Conservation (phyloP, 768 basidiomycete species). For the Hortiboletus flavorubellus region DNA sequence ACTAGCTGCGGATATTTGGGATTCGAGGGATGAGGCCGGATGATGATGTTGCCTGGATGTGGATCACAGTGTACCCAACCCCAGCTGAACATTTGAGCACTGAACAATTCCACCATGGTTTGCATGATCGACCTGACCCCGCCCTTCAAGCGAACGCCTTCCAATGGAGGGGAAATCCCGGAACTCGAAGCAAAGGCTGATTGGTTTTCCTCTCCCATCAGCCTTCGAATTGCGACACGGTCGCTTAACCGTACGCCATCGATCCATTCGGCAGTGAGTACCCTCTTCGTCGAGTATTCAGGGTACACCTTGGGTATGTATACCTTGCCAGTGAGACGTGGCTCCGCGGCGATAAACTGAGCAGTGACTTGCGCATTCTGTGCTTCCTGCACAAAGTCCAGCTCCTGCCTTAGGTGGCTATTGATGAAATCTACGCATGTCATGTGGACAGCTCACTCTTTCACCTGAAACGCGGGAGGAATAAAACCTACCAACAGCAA, state of each 20-base stretch:
- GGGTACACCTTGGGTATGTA: slow-evolving; percentile 76
- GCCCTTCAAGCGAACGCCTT: slow-evolving; percentile 45
- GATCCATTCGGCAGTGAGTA: slow-evolving; percentile 87
- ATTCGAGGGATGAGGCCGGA: slow-evolving; percentile 43
- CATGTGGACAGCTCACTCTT: not conserved
- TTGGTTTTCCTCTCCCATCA: slow-evolving; percentile 52
- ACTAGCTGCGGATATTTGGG: slow-evolving; percentile 56
- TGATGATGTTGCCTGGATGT: slow-evolving; percentile 76
- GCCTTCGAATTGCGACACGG: slow-evolving; percentile 47
- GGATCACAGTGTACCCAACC: slow-evolving; percentile 85
- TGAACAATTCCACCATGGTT: slow-evolving; percentile 83
- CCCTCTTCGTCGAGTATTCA: slow-evolving; percentile 67
- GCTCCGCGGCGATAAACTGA: slow-evolving; percentile 64
- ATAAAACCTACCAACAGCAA: slow-evolving; percentile 60
- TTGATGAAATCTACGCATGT: slow-evolving; percentile 63
- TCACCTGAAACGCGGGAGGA: not conserved
- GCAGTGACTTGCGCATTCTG: slow-evolving; percentile 71
- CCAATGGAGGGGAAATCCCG: slow-evolving; percentile 5
- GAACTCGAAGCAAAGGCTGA: not conserved
- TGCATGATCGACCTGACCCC: slow-evolving; percentile 72
- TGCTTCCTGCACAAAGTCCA: slow-evolving; percentile 80
- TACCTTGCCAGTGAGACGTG: slow-evolving; percentile 63
- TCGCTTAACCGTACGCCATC: slow-evolving; percentile 73
- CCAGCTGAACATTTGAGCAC: slow-evolving; percentile 89
- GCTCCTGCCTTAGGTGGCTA: slow-evolving; percentile 77